A percentile compares a stretch with the other conserved stretches of the same genome.
Conservation (phyloP, 164 flowering plant genomes). For the Euptelea pleiosperma region DNA sequence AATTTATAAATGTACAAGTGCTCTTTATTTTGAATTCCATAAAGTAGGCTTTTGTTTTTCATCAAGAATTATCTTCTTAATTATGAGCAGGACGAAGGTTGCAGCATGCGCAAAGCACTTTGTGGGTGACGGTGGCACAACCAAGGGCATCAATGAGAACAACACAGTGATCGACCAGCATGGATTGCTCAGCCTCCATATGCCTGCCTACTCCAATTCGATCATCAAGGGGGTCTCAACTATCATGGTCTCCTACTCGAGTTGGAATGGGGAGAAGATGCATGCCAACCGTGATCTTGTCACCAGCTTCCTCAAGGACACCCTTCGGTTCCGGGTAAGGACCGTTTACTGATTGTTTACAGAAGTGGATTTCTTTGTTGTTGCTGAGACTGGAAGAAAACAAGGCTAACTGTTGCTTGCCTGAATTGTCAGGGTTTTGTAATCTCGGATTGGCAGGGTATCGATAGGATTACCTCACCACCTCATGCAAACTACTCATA, state of each 20-base stretch:
- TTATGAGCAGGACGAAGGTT: conserved; percentile 1
- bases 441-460: conserved; percentile 6
- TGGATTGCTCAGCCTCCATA: conserved; percentile 6
- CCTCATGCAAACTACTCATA: conserved; percentile 35
- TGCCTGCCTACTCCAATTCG: conserved; percentile 11
- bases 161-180: neutral
- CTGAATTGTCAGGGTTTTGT: conserved; percentile 32
- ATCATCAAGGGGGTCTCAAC: conserved; percentile 13
- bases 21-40: no score
- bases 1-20: no score
- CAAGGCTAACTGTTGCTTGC: neutral
- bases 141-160: conserved; percentile 14
- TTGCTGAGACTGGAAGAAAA: neutral
- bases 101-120: conserved; percentile 16
- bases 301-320: conserved; percentile 8
- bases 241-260: conserved; percentile 14
- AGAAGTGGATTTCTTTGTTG: neutral
- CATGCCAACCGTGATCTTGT: conserved; percentile 10
- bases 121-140: conserved; percentile 17
- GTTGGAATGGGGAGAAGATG: conserved; percentile 11
- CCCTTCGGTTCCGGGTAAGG: conserved; percentile 4
- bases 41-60: neutral
- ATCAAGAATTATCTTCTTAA: neutral
- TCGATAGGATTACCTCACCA: conserved; percentile 29
- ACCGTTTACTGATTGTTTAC: neutral